These are phyloP conservation scores for Pueraria montana DNA, from an alignment of 306 rosid genomes.

Conservation along the genomic window DNA sequence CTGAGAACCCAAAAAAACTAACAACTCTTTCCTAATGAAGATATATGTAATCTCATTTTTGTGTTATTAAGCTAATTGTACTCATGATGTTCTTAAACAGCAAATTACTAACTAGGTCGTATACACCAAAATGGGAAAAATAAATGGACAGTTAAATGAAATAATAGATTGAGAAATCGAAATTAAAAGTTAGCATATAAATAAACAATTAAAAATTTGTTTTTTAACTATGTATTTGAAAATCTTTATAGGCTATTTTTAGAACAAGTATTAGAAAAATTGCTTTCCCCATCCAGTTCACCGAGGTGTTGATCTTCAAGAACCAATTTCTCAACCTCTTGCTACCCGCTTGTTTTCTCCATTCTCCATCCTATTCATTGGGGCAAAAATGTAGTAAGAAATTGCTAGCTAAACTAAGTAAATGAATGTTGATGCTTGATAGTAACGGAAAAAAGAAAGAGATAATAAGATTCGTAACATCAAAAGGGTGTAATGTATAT, in stretches of 20 bases:
- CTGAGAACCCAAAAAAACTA: no score
- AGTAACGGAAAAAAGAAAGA: no score
- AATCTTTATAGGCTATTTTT: not conserved
- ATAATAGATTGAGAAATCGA: not conserved
- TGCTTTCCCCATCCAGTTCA: slow-evolving; percentile 11
- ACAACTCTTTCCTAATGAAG: no score
- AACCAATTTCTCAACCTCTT: not conserved
- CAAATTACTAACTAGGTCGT: not conserved
- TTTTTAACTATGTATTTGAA: not conserved
- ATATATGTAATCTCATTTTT: no score
- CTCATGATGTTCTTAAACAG: no score
- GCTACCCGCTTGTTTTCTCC: not conserved
- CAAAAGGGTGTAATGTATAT: not conserved
- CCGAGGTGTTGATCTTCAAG: not conserved
- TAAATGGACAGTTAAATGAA: not conserved
- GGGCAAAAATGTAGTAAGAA: not conserved
- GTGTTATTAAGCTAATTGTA: no score
- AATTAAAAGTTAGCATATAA: not conserved
- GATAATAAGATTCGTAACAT: not conserved
- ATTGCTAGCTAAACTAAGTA: not conserved
- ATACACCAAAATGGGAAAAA: not conserved
- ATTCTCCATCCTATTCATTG: not conserved
- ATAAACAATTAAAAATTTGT: not conserved
- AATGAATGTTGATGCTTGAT: not conserved
- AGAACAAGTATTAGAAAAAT: not conserved